These are phyloP conservation scores for Aureobasidium sp. DNA, from an alignment of 2,329 filamentous ascomycete genomes.

Conservation along the genomic window DNA sequence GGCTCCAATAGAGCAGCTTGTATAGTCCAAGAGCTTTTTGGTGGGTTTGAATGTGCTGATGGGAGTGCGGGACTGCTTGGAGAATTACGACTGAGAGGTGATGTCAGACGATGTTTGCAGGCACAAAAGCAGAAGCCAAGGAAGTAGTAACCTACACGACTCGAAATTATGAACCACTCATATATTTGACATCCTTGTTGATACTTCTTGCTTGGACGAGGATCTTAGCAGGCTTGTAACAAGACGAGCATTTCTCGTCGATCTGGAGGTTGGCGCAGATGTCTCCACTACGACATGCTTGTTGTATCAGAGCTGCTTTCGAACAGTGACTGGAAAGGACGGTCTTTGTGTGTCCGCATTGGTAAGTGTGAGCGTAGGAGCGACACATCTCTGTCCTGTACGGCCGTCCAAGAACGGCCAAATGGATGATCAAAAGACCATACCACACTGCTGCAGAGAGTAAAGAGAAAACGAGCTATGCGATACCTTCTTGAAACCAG, in stretches of 20 bases:
- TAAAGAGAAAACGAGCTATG: background rate
- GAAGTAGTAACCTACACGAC: background rate
- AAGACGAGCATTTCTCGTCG: slow-evolving; percentile 28
- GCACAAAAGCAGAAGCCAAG: background rate
- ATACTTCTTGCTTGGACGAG: background rate
- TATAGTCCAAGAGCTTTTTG: background rate
- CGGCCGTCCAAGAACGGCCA: too few species aligned
- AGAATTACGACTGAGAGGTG: background rate
- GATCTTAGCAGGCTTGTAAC: slow-evolving; percentile 18
- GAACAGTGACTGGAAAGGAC: slow-evolving; percentile 32
- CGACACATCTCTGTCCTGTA: slow-evolving; percentile 33
- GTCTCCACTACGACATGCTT: slow-evolving; percentile 27
- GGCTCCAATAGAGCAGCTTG: background rate
- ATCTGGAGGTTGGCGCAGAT: slow-evolving; percentile 33
- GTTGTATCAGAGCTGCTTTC: slow-evolving; percentile 27
- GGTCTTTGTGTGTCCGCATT: slow-evolving; percentile 39
- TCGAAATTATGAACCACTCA: background rate
- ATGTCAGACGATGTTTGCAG: background rate
- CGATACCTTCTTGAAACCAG: background rate
- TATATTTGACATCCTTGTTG: background rate
- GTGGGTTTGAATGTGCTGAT: background rate
- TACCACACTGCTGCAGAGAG: background rate
- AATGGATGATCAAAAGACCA: too few species aligned
- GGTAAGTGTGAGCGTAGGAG: slow-evolving; percentile 42
- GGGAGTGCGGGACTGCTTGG: background rate